Evolutionary conservation across 1,284 basidiomycete species (phyloP).

Genomic region (Clitocybe nebularis): DNA sequence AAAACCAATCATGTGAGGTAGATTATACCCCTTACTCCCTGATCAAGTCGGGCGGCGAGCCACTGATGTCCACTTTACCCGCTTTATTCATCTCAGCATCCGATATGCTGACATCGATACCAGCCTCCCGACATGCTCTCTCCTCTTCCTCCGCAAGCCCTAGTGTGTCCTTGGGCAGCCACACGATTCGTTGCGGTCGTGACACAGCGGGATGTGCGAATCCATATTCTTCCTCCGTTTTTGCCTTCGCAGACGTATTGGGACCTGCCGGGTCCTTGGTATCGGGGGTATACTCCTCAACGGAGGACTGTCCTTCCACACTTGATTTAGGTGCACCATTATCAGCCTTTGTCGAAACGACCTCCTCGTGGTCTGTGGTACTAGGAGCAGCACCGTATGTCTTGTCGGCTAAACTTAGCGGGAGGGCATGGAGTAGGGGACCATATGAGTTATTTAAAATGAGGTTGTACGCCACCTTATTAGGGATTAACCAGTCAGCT

Average conservation of each 20-base stretch:
- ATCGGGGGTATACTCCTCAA: conserved; percentile 8
- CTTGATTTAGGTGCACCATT: neutral
- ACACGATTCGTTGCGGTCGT: conserved; percentile 71
- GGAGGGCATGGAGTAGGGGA: conserved; percentile 64
- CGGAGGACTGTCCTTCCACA: too few species aligned
- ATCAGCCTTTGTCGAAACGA: neutral
- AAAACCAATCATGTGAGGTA: conserved; percentile 15
- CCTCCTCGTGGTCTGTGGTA: conserved; percentile 13
- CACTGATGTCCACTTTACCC: conserved; percentile 58
- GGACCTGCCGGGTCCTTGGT: conserved; percentile 5
- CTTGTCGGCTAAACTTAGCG: conserved; percentile 74
- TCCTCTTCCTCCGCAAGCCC: conserved; percentile 68
- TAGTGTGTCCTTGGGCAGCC: conserved; percentile 74
- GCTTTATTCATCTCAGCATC: conserved; percentile 64
- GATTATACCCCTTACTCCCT: too few species aligned
- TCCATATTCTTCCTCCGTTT: conserved; percentile 43
- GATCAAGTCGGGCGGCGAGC: conserved; percentile 27
- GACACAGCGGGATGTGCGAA: conserved; percentile 83
- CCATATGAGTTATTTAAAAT: conserved; percentile 68
- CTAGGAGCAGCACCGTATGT: conserved; percentile 40
- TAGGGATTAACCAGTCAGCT: conserved; percentile 14
- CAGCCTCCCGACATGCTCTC: conserved; percentile 48
- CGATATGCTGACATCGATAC: conserved; percentile 52
- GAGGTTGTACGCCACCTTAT: conserved; percentile 62
- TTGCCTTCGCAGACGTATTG: conserved; percentile 4